Base-by-base conservation (phyloP, 768 basidiomycete genomes). In the Pleurotus citrinopileatus region DNA sequence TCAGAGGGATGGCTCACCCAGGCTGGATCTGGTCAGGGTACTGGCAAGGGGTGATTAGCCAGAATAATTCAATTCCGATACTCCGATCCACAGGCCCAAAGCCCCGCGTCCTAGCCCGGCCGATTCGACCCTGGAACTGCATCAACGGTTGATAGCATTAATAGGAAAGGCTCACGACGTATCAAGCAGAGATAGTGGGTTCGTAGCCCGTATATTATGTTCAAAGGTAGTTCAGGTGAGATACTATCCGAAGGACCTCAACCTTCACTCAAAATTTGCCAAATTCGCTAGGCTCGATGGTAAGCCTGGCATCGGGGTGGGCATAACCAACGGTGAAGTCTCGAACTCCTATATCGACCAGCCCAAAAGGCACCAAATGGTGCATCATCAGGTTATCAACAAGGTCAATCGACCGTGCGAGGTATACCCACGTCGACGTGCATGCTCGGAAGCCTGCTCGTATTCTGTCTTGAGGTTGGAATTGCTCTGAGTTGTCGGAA, bases 361-460 rank as follows among this genome's bases (percentile, higher is more conserved):
- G 19, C 22, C 48, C 20, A 37, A 51, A 37, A 34, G 48, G 48
- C 48, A 51, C 48, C 48, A 51, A n/a, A 32, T 7, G 48, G 48
- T 51, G 48, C 34, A 37, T 32, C 20, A 37, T 34, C 48, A 38
- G 48, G 48, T 34, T 25, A 37, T 51, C 48, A 51, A 55, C 60
- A 40, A 54, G 56, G 40, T 63, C 56, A 62, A 60, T 56, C 52
- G 65, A 65, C 68, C 66, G 60, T 70, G 65, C 12, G 53, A 22
- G 58, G 6, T 51, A 69, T 65, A 73, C 73, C 66, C 64, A 75
- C 74, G 66, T 75, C 74, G 52, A 76, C 91, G 69, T 94, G 91
- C 74, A 84, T 86, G 68, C 91, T 93, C 8, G 91, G 91, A 42
- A 93, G 73, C 61, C 91, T 76, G 69, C 91, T 93, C 53, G 90